These are phyloP conservation scores for Coemansia sp. DNA, from an alignment of 192 early-diverging fungal genomes.

Conservation along the genomic window DNA sequence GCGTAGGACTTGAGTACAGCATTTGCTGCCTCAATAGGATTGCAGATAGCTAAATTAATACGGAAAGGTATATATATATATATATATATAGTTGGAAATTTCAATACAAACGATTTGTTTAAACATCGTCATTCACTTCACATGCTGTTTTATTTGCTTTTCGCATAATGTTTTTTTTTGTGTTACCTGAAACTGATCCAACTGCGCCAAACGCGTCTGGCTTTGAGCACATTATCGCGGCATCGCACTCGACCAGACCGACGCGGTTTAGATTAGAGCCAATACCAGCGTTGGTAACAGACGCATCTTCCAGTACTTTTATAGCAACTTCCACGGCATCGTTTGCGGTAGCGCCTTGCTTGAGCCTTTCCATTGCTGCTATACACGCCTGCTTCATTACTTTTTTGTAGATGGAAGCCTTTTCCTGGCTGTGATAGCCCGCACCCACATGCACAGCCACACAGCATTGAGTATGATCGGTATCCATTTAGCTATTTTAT, in stretches of 20 bases:
- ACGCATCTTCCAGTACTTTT: conserved; percentile 48
- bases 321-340: conserved; percentile 36
- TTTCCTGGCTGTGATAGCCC: conserved; percentile 28
- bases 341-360: conserved; percentile 11
- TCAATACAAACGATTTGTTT: too few species aligned
- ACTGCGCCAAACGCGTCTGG: conserved; percentile 76
- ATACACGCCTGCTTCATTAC: conserved; percentile 36
- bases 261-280: conserved; percentile 80
- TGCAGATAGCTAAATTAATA: conserved; percentile 55
- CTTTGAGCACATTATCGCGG: conserved; percentile 71
- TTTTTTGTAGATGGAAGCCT: conserved; percentile 18
- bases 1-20: conserved; percentile 50
- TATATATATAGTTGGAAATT: not conserved
- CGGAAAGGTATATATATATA: not conserved
- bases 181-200: conserved; percentile 64
- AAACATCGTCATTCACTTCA: too few species aligned
- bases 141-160: too few species aligned
- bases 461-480: conserved; percentile 8
- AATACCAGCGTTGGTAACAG: conserved; percentile 62
- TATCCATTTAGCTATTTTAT: not conserved
- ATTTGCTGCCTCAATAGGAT: conserved; percentile 65
- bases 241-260: conserved; percentile 85
- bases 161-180: not conserved
- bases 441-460: conserved; percentile 48
- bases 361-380: conserved; percentile 21